Conservation (phyloP, 192 early-diverging fungal genomes). For the Backusella sp. region DNA sequence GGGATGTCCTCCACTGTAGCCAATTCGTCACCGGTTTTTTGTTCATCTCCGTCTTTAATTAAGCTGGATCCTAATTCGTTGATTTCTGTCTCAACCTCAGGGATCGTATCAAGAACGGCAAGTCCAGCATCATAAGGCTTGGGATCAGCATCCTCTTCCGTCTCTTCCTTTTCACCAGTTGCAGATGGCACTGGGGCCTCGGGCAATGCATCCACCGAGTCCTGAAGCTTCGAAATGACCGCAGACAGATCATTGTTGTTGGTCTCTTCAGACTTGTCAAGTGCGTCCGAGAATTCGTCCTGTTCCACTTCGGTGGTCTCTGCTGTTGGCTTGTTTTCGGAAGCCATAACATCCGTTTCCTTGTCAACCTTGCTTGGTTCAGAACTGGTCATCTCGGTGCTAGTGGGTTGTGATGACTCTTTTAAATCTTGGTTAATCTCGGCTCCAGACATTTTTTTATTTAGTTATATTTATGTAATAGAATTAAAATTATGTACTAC, state of each 20-base stretch:
- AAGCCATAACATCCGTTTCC: background rate
- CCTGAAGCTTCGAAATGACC: background rate
- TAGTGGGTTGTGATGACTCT: background rate
- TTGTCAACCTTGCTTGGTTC: background rate
- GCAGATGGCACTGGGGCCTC: background rate
- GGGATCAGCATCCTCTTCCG: background rate
- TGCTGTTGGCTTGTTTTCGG: background rate
- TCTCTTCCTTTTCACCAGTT: background rate
- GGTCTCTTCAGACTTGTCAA: background rate
- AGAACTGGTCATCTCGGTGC: background rate
- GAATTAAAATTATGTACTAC: background rate
- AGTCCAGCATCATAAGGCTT: background rate
- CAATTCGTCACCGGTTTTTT: background rate
- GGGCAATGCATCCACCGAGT: background rate
- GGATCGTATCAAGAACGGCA: constrained; percentile 8
- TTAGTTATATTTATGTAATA: background rate
- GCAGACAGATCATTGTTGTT: background rate
- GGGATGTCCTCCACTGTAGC: background rate
- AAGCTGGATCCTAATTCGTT: constrained; percentile 12
- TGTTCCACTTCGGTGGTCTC: background rate
- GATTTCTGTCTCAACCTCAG: constrained; percentile 8
- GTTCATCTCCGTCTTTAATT: constrained; percentile 1
- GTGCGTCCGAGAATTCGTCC: constrained; percentile 13
- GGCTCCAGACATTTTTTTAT: constrained; percentile 5
- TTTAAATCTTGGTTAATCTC: constrained; percentile 8